Percentiles rank a stretch among this genome's conserved stretches.
Evolutionary conservation across 495 filamentous ascomycete species (phyloP).

Genomic region (Aspergillus affinis): DNA sequence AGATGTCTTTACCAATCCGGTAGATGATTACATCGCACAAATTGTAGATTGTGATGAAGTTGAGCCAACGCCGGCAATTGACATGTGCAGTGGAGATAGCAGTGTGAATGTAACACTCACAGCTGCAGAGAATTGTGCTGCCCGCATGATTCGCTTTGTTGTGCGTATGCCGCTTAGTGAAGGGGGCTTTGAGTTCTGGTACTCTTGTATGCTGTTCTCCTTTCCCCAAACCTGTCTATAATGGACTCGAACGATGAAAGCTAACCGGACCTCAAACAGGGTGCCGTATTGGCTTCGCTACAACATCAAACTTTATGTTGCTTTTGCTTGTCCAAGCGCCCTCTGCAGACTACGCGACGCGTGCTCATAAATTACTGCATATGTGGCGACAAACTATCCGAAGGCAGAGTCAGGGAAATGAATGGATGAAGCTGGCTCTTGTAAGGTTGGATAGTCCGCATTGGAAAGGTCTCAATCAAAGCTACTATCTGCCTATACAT

Average conservation of each 20-base stretch:
- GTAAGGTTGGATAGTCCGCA: slow-evolving; percentile 31
- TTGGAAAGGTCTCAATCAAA: slow-evolving; percentile 25
- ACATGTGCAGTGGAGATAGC: slow-evolving; percentile 22
- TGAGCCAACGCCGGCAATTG: slow-evolving; percentile 25
- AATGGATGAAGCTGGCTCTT: slow-evolving; percentile 30
- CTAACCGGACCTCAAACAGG: slow-evolving; percentile 15
- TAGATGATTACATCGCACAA: slow-evolving; percentile 18
- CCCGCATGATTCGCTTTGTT: slow-evolving; percentile 32
- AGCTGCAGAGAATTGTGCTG: slow-evolving; percentile 36
- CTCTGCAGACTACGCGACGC: slow-evolving; percentile 24
- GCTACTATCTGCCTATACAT: slow-evolving; percentile 29
- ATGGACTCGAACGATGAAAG: background rate
- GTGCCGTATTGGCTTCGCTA: slow-evolving; percentile 37
- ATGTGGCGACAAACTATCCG: slow-evolving; percentile 32
- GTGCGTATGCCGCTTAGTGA: slow-evolving; percentile 28
- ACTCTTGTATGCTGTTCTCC: slow-evolving; percentile 27
- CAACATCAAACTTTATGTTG: slow-evolving; percentile 34
- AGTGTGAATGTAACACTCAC: slow-evolving; percentile 26
- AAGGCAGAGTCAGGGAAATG: slow-evolving; percentile 28
- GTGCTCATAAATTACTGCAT: slow-evolving; percentile 29
- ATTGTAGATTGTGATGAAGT: slow-evolving; percentile 6
- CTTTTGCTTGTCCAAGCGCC: slow-evolving; percentile 36
- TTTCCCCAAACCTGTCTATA: background rate
- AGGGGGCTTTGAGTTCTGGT: slow-evolving; percentile 33
- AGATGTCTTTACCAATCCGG: slow-evolving; percentile 4